A percentile compares a stretch with the other conserved stretches of the same genome.
Evolutionary conservation across 805 yeast species (phyloP).

Genomic region (Candida dajiaensis): DNA sequence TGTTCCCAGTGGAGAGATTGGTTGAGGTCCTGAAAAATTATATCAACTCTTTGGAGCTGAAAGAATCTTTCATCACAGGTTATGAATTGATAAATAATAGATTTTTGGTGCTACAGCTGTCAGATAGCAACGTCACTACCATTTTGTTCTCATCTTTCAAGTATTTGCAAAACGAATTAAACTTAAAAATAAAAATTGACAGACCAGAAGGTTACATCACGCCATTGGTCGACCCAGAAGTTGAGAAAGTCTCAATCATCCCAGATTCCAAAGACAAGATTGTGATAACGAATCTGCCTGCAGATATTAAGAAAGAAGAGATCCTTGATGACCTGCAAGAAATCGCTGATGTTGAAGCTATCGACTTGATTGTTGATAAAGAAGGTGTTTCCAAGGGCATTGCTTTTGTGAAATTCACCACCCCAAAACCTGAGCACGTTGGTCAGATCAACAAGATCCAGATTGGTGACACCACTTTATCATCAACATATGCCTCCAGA

Average conservation of each 20-base stretch:
- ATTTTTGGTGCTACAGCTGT: conserved; percentile 44
- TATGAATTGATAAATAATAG: conserved; percentile 27
- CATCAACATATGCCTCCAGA: conserved; percentile 34
- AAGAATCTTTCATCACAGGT: conserved; percentile 33
- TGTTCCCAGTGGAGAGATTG: conserved; percentile 30
- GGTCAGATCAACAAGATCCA: conserved; percentile 29
- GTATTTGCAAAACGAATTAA: conserved; percentile 27
- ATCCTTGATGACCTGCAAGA: conserved; percentile 36
- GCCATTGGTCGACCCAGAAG: conserved; percentile 30
- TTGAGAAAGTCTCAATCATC: conserved; percentile 7
- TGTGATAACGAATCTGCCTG: conserved; percentile 40
- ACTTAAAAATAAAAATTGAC: conserved; percentile 26
- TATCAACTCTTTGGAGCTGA: conserved; percentile 38
- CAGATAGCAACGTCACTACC: conserved; percentile 49
- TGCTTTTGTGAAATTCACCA: conserved; percentile 44
- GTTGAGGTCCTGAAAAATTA: conserved; percentile 40
- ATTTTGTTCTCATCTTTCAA: conserved; percentile 40
- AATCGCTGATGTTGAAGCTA: conserved; percentile 33
- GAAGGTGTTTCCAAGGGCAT: conserved; percentile 49
- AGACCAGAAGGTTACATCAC: conserved; percentile 44
- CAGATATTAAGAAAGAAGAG: conserved; percentile 35
- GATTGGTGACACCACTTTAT: conserved; percentile 31
- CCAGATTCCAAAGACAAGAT: conserved; percentile 42
- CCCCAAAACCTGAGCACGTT: conserved; percentile 13
- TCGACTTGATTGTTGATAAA: conserved; percentile 41